phyloP scores from a whole-genome alignment of 2,329 filamentous ascomycete species.

The Basipetospora chlamydospora region DNA sequence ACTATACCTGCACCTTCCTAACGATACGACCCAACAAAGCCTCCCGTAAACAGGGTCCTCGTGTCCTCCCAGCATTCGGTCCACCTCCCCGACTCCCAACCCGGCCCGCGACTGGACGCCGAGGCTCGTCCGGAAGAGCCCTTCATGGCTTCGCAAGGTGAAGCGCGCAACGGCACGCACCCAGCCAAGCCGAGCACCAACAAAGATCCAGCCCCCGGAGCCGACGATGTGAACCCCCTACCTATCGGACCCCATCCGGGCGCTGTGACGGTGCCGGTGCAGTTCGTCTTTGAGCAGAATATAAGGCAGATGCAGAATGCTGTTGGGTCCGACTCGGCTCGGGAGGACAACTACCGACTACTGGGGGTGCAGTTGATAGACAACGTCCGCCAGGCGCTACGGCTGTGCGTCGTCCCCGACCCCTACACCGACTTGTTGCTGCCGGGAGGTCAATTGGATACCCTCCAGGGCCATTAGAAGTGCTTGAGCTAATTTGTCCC shows the following conservation, averaged over 20 bases:
- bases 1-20: too few relatives aligned
- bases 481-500: too few relatives aligned
- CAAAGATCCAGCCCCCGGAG: constrained; percentile 1
- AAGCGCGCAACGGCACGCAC: constrained; percentile 1
- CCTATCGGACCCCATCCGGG: constrained; percentile 29
- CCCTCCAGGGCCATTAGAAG: too few relatives aligned
- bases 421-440: too few relatives aligned
- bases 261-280: constrained; percentile 35
- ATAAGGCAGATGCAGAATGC: constrained; percentile 59
- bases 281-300: constrained; percentile 71
- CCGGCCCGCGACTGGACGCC: too few relatives aligned
- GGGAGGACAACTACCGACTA: constrained; percentile 67
- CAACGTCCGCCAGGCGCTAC: constrained; percentile 61
- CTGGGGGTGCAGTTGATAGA: constrained; percentile 86
- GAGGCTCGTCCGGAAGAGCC: not conserved
- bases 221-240: not conserved
- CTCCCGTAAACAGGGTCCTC: too few relatives aligned
- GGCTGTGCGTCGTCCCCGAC: constrained; percentile 44
- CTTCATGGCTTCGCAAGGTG: not conserved
- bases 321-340: constrained; percentile 57
- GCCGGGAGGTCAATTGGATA: too few relatives aligned
- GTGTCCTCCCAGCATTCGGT: too few relatives aligned
- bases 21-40: too few relatives aligned
- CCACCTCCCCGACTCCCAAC: too few relatives aligned
- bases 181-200: constrained; percentile 5